phyloP scores from a whole-genome alignment of 306 rosid species.

The Styphnolobium japonicum region DNA sequence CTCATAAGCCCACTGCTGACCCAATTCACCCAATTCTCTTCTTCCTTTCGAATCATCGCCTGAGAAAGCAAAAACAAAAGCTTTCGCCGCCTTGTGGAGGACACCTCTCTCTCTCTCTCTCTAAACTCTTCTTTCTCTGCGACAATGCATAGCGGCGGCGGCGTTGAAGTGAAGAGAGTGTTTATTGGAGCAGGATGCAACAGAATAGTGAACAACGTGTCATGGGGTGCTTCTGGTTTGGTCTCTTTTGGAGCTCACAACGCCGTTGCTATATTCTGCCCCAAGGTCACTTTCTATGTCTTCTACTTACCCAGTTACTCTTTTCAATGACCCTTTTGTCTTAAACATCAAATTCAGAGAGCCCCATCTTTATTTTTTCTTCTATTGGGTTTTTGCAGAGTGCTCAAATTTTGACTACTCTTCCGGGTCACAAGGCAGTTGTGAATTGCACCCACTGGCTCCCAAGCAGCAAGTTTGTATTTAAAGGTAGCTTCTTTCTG shows the following conservation, averaged over 20 bases:
- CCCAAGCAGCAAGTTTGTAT: constrained; percentile 66
- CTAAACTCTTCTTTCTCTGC: not conserved
- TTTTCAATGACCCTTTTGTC: not conserved
- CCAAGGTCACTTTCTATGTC: constrained; percentile 50
- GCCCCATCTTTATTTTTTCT: not conserved
- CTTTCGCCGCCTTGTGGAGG: constrained; percentile 20
- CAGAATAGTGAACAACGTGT: constrained; percentile 83
- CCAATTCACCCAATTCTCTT: constrained; percentile 15
- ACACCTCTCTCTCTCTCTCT: not conserved
- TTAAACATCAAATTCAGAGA: not conserved
- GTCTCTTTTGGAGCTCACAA: constrained; percentile 87
- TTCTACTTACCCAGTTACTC: not conserved
- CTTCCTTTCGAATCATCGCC: constrained; percentile 1
- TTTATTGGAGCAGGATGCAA: constrained; percentile 95
- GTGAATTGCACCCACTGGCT: constrained; percentile 98
- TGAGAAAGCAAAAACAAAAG: constrained; percentile 21
- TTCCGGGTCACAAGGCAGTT: constrained; percentile 81
- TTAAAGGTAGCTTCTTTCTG: constrained; percentile 54
- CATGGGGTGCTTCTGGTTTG: constrained; percentile 89
- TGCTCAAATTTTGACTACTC: constrained; percentile 90
- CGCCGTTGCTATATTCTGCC: constrained; percentile 85
- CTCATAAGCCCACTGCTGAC: not conserved
- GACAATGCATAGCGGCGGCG: constrained; percentile 29
- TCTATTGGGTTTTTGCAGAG: constrained; percentile 41
- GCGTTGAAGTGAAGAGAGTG: constrained; percentile 52